phyloP scores from a whole-genome alignment of 2,329 filamentous ascomycete genomes.

The Chaetothyriales sp. region DNA sequence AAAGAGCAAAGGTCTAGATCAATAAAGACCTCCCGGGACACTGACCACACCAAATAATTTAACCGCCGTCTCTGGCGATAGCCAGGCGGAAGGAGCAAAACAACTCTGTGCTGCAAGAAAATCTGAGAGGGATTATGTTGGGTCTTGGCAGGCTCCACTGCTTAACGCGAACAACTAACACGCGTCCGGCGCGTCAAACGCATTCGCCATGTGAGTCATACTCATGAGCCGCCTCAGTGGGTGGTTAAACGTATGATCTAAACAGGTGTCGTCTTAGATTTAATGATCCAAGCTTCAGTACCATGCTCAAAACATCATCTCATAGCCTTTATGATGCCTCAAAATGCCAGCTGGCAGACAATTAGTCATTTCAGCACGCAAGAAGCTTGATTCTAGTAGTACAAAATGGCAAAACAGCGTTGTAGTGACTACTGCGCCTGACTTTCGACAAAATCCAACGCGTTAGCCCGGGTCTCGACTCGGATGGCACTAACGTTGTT shows the following conservation, averaged over 20 bases:
- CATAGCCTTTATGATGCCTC: not conserved
- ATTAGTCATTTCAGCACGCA: no score
- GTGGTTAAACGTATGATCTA: no score
- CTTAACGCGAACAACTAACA: not conserved
- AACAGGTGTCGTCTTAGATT: not conserved
- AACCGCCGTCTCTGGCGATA: slow-evolving; percentile 10
- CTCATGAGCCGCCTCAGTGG: not conserved
- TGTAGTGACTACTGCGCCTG: slow-evolving; percentile 35
- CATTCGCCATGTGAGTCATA: no score
- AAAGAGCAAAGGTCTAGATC: slow-evolving; percentile 1
- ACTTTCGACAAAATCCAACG: slow-evolving; percentile 86
- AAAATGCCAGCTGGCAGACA: not conserved
- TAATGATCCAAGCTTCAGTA: no score
- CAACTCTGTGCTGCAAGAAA: not conserved
- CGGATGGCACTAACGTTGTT: slow-evolving; percentile 93
- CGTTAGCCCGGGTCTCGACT: slow-evolving; percentile 74
- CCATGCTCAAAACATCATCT: no score
- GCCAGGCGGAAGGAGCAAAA: slow-evolving; percentile 17
- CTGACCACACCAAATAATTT: not conserved
- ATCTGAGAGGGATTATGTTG: not conserved
- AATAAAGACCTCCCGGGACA: slow-evolving; percentile 7
- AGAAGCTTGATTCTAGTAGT: no score
- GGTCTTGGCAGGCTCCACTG: not conserved
- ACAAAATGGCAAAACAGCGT: no score
- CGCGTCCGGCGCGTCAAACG: not conserved